Base-by-base conservation (phyloP, 495 filamentous ascomycete genomes). In the Penicillium lagena region DNA sequence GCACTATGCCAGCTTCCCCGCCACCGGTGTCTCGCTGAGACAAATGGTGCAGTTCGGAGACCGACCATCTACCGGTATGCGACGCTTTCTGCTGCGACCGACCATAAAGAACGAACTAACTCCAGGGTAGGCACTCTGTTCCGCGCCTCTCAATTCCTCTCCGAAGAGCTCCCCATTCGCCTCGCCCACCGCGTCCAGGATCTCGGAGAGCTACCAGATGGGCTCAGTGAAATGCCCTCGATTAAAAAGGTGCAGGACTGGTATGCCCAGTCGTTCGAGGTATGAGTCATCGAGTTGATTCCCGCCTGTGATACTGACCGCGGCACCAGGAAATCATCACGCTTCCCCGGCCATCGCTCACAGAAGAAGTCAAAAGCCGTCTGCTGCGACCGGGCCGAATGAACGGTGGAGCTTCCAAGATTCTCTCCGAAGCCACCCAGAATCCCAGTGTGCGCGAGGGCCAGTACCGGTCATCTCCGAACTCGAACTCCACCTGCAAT, bases 21-120 rank as follows among this genome's bases (percentile, higher is more conserved):
- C 93, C 47, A 98, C 94, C 33, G 93, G 93, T 50, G 90, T 96
- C 55, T 95, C 89, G 56, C 72, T 98, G 63, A 78, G 93, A 63
- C 93, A 98, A 74, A 97, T 97, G 93, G 93, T 98, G 39, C 93
- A 97, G 64, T 98, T 97, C 68, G 94, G 94, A 43, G 89, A 94
- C 64, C 81, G 77, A 54, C 89, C 90, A 17, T 94, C 89, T 9
- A 83, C 82, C 54, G 89, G 90, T 95, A 66, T 45, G 78, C 62
- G 22, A 22, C 22, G n/a, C 22, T 4, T 40, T 22, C 34, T 37
- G 32, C 14, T 13, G 29, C 29, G 12, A 9, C 9, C 12, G 9
- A 5, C 29, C 2, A 7, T 7, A 12, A 12, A 32, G 12, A n/a
- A 29, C 42, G 39, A 34, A 45, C 29, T 44, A 37, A 44, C 39